Percentiles rank a stretch among this genome's conserved stretches.
Evolutionary conservation across 2,329 filamentous ascomycete species (phyloP).

Genomic region (Pyrenochaeta sp.): DNA sequence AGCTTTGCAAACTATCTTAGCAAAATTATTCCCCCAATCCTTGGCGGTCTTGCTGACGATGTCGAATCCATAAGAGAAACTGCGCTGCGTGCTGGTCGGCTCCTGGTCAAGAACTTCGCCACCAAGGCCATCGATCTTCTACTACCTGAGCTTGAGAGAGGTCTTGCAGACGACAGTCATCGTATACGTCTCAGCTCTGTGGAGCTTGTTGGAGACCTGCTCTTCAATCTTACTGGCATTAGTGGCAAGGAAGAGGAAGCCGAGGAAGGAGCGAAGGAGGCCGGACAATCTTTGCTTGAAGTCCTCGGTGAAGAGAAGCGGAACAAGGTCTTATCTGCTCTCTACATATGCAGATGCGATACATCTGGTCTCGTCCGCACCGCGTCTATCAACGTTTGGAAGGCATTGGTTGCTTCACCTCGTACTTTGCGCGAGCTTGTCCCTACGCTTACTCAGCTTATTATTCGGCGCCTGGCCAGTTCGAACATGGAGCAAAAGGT

Average conservation of each 20-base stretch:
- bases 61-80: conserved; percentile 96
- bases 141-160: conserved; percentile 92
- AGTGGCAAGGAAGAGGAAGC: conserved; percentile 81
- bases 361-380: conserved; percentile 90
- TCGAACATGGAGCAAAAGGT: conserved; percentile 99
- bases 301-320: conserved; percentile 94
- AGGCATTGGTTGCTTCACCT: conserved; percentile 91
- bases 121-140: conserved; percentile 93
- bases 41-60: conserved; percentile 93
- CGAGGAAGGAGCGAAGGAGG: conserved; percentile 83
- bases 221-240: conserved; percentile 98
- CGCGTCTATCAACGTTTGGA: conserved; percentile 94
- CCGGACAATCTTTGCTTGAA: conserved; percentile 91
- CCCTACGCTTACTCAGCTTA: conserved; percentile 90
- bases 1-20: conserved; percentile 96
- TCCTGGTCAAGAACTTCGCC: conserved; percentile 98
- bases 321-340: conserved; percentile 94
- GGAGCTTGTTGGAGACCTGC: conserved; percentile 92
- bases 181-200: conserved; percentile 98
- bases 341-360: conserved; percentile 98
- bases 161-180: conserved; percentile 96
- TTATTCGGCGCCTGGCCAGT: conserved; percentile 92
- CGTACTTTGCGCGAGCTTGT: conserved; percentile 94
- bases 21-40: conserved; percentile 93
- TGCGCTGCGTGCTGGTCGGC: conserved; percentile 88